These are phyloP conservation scores for Stereum hirsutum DNA, from an alignment of 1,284 basidiomycete genomes.

Conservation along the genomic window DNA sequence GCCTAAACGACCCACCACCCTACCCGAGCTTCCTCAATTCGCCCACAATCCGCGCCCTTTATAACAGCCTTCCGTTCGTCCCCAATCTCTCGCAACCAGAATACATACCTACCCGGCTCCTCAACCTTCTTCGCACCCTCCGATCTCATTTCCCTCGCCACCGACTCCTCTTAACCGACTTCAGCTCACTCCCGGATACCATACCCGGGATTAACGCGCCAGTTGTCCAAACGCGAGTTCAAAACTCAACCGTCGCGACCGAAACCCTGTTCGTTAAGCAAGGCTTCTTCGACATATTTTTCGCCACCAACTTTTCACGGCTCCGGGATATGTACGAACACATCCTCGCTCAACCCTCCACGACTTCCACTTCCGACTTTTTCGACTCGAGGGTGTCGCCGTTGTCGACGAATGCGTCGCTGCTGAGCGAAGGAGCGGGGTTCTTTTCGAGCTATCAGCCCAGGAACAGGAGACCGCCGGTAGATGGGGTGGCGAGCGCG, in stretches of 20 bases:
- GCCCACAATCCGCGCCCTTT: constrained; percentile 48
- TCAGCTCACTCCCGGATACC: constrained; percentile 81
- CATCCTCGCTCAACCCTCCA: constrained; percentile 53
- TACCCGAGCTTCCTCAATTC: constrained; percentile 53
- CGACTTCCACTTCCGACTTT: constrained; percentile 15
- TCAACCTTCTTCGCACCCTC: constrained; percentile 81
- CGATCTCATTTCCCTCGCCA: constrained; percentile 84
- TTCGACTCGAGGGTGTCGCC: constrained; percentile 35
- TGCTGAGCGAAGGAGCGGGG: constrained; percentile 43
- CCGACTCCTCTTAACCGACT: constrained; percentile 89
- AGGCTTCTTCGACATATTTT: constrained; percentile 99
- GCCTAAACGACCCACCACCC: constrained; percentile 44
- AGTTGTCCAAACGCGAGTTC: constrained; percentile 92
- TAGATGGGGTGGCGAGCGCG: constrained; percentile 60
- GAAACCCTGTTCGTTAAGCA: constrained; percentile 88
- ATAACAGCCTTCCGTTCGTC: constrained; percentile 72
- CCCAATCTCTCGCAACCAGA: constrained; percentile 89
- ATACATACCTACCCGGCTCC: constrained; percentile 89
- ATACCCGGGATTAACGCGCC: constrained; percentile 84
- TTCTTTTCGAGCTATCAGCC: constrained; percentile 65
- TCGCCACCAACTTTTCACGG: constrained; percentile 88
- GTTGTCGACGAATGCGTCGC: constrained; percentile 36
- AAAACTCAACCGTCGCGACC: constrained; percentile 81
- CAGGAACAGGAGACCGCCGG: constrained; percentile 45
- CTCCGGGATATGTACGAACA: constrained; percentile 86